phyloP scores from a whole-genome alignment of 768 basidiomycete genomes.

The Russula emetica region DNA sequence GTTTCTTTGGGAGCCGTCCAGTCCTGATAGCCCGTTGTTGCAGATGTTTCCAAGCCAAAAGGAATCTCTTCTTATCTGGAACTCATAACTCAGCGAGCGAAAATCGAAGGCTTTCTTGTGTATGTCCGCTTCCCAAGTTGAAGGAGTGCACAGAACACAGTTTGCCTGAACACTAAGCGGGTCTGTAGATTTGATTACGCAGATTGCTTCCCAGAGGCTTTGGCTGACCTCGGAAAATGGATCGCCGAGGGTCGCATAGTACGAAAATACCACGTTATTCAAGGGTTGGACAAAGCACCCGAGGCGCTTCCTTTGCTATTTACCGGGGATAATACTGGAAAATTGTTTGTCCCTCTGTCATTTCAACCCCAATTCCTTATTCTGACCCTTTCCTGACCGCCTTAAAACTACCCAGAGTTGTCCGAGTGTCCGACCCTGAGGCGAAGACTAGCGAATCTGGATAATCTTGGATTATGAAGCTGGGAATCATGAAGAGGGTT shows the following conservation, averaged over 20 bases:
- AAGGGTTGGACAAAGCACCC: constrained; percentile 72
- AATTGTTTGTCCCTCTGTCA: constrained; percentile 43
- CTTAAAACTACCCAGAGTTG: constrained; percentile 40
- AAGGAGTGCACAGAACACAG: not conserved
- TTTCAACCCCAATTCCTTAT: not conserved
- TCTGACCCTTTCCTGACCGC: not conserved
- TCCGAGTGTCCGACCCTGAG: constrained; percentile 46
- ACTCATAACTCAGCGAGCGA: constrained; percentile 74
- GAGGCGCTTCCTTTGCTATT: constrained; percentile 66
- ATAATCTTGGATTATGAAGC: not conserved
- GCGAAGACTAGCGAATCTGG: constrained; percentile 10
- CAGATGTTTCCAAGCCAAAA: constrained; percentile 56
- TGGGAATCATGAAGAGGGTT: not conserved
- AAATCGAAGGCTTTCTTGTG: constrained; percentile 82
- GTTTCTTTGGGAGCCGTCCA: not conserved
- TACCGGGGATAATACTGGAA: constrained; percentile 74
- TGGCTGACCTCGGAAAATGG: constrained; percentile 51
- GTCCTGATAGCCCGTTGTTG: not conserved
- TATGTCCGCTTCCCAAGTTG: constrained; percentile 34
- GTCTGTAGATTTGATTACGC: constrained; percentile 66
- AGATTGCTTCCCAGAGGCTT: constrained; percentile 53
- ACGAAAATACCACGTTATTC: constrained; percentile 72
- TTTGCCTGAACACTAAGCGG: not conserved
- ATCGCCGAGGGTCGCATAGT: constrained; percentile 69
- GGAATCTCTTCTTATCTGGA: constrained; percentile 64